A percentile compares a stretch with the other conserved stretches of the same genome.
Evolutionary conservation across 1,139 yeast species (phyloP).

Genomic region (Saccharomyces hybrid): DNA sequence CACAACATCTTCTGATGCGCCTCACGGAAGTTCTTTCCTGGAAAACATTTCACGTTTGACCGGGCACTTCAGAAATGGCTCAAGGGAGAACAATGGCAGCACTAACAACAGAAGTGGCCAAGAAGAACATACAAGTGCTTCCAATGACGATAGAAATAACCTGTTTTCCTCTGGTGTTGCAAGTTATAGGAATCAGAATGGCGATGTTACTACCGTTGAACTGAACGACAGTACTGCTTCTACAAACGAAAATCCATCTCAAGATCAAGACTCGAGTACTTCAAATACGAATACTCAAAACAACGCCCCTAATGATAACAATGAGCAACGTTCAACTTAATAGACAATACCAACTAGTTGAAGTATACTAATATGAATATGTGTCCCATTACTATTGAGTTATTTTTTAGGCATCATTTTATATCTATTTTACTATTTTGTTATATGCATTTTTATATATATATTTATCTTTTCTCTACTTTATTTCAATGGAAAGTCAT

Average conservation of each 20-base stretch:
- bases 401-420: background rate
- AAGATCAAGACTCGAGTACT: background rate
- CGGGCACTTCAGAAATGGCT: background rate
- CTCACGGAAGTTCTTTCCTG: background rate
- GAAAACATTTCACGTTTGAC: background rate
- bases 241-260: background rate
- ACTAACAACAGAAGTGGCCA: background rate
- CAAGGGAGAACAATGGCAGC: background rate
- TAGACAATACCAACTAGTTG: background rate
- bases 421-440: background rate
- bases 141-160: background rate
- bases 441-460: background rate
- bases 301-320: background rate
- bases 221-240: slow-evolving; percentile 6
- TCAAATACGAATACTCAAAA: background rate
- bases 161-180: slow-evolving; percentile 16
- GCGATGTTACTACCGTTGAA: slow-evolving; percentile 13
- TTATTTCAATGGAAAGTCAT: too few species aligned
- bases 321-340: background rate
- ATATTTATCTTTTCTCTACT: background rate
- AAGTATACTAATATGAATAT: background rate
- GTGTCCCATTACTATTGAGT: background rate
- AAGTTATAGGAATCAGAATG: slow-evolving; percentile 13
- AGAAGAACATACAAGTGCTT: background rate
- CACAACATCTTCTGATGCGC: background rate